These are phyloP conservation scores for Aspergillus sparsus DNA, from an alignment of 495 filamentous ascomycete species.

Conservation along the genomic window DNA sequence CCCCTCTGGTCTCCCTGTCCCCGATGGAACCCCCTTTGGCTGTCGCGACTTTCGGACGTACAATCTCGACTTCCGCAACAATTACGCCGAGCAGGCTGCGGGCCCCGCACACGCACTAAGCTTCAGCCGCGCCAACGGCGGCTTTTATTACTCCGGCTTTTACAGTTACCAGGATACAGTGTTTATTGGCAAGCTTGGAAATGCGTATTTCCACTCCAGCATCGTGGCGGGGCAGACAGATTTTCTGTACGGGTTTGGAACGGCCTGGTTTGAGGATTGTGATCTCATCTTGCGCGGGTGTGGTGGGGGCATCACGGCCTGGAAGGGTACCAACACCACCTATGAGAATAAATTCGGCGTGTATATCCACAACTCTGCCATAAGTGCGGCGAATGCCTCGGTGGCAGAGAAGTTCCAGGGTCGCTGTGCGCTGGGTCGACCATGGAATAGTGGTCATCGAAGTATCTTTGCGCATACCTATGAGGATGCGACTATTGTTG, in stretches of 20 bases:
- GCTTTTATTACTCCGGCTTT: conserved; percentile 60
- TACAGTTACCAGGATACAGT: conserved; percentile 63
- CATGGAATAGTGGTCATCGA: conserved; percentile 59
- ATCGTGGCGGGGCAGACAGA: conserved; percentile 61
- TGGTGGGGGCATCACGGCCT: conserved; percentile 63
- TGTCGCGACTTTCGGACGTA: conserved; percentile 58
- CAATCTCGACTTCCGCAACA: conserved; percentile 61
- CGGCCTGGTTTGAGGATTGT: conserved; percentile 47
- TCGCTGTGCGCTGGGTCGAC: conserved; percentile 57
- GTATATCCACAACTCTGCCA: conserved; percentile 55
- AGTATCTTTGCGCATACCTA: conserved; percentile 54
- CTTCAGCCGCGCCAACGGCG: conserved; percentile 57
- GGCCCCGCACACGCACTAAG: conserved; percentile 56
- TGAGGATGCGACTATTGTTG: conserved; percentile 51
- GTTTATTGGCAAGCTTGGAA: conserved; percentile 62
- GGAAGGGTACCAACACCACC: conserved; percentile 66
- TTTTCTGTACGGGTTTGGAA: conserved; percentile 58
- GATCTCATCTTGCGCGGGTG: conserved; percentile 52
- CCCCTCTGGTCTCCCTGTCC: conserved; percentile 56
- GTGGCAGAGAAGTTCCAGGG: conserved; percentile 46
- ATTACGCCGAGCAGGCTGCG: conserved; percentile 49
- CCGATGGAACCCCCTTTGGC: conserved; percentile 60
- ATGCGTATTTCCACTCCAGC: conserved; percentile 56
- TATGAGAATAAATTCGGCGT: conserved; percentile 63
- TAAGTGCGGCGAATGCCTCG: conserved; percentile 53